phyloP scores from a whole-genome alignment of 78 protist genomes.

The Paulinella micropora region DNA sequence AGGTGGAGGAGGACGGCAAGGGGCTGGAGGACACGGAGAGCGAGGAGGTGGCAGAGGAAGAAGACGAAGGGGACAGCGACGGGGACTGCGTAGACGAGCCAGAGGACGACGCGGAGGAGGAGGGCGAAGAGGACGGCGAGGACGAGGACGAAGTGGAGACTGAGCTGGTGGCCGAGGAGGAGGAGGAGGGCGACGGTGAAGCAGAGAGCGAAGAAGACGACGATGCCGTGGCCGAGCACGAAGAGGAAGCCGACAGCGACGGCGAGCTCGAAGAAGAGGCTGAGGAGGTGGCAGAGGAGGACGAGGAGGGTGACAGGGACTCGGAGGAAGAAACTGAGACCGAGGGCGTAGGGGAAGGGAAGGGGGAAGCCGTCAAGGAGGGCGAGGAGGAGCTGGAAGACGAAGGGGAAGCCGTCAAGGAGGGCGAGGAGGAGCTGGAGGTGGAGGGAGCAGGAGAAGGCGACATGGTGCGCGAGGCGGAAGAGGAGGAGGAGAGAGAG shows the following conservation, averaged over 20 bases:
- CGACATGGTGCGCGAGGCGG: background rate
- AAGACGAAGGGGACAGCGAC: background rate
- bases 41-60: background rate
- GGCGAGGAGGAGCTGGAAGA: too few species aligned
- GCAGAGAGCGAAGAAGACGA: too few species aligned
- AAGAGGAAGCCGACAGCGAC: too few species aligned
- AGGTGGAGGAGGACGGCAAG: background rate
- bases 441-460: background rate
- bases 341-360: too few species aligned
- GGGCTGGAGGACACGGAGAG: slow-evolving; percentile 1
- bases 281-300: too few species aligned
- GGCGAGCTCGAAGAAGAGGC: too few species aligned
- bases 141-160: background rate
- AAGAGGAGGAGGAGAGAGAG: background rate
- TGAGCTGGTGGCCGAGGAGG: background rate
- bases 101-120: background rate
- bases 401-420: too few species aligned
- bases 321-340: too few species aligned
- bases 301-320: too few species aligned
- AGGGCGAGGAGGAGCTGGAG: background rate
- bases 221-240: too few species aligned
- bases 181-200: background rate
- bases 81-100: background rate
- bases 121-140: background rate
- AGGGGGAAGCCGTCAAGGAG: too few species aligned